Percentiles rank a stretch among this genome's conserved stretches.
phyloP scores from a whole-genome alignment of 73 alveolate genomes.

The Paramecium tetraurelia region DNA sequence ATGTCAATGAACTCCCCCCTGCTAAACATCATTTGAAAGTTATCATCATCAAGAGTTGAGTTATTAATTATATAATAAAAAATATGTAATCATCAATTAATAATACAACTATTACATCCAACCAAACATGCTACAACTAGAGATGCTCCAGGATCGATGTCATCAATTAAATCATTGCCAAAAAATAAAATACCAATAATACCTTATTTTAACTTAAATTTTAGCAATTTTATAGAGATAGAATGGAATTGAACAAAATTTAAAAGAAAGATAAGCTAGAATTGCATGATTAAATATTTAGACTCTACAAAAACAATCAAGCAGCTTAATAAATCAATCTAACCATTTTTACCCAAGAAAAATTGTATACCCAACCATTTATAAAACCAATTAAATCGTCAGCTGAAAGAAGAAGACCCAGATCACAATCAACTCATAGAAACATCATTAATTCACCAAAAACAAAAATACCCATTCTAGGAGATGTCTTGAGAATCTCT shows the following conservation, averaged over 20 bases:
- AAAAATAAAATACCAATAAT: background rate
- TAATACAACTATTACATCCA: background rate
- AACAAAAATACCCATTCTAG: background rate
- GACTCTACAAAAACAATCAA: background rate
- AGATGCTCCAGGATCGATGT: background rate
- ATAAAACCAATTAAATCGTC: background rate
- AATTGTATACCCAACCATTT: background rate
- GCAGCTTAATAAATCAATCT: background rate
- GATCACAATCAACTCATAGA: background rate
- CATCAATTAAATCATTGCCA: background rate
- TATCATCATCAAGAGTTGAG: background rate
- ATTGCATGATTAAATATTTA: background rate
- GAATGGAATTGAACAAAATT: conserved; percentile 12
- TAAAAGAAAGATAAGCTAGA: background rate
- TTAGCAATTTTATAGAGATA: background rate
- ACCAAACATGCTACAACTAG: background rate
- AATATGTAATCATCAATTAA: conserved; percentile 3
- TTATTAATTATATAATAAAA: background rate
- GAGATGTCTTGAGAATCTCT: background rate
- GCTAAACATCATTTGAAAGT: conserved; percentile 17
- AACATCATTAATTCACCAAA: background rate
- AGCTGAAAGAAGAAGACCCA: background rate
- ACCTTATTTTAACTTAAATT: background rate
- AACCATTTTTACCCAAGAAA: background rate
- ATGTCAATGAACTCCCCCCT: background rate